phyloP scores from a whole-genome alignment of 345 rosid genomes.

The Euphorbia pulcherrima region DNA sequence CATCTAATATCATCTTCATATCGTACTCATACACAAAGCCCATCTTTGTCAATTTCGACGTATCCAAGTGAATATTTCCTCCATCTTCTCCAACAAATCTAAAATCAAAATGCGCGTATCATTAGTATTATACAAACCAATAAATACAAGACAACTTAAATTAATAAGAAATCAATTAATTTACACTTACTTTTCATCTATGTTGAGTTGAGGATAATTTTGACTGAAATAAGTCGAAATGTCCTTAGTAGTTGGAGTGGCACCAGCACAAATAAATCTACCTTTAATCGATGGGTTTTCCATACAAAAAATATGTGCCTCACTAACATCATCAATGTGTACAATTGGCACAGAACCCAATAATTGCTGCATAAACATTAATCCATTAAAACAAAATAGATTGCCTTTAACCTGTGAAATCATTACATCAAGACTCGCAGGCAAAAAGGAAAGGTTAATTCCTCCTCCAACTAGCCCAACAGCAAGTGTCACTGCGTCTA shows the following conservation, averaged over 20 bases:
- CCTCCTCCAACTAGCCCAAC: conserved; percentile 46
- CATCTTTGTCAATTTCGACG: conserved; percentile 22
- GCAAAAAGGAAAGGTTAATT: conserved; percentile 20
- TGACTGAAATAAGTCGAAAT: conserved; percentile 1
- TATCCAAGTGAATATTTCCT: too few species aligned
- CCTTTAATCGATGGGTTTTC: conserved; percentile 27
- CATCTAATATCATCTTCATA: conserved; percentile 25
- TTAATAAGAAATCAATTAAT: too few species aligned
- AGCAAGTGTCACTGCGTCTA: conserved; percentile 37
- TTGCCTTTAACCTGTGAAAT: conserved; percentile 22
- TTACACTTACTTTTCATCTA: conserved; percentile 19
- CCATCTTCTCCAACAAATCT: too few species aligned
- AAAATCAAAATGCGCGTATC: too few species aligned
- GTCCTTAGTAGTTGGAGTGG: conserved; percentile 23
- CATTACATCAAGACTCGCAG: conserved; percentile 11
- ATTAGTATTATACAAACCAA: too few species aligned
- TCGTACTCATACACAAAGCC: conserved; percentile 29
- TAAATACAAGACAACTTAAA: too few species aligned
- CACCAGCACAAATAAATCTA: conserved; percentile 31
- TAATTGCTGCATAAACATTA: conserved; percentile 33
- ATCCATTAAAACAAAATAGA: not conserved
- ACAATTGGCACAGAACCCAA: conserved; percentile 45
- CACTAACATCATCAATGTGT: conserved; percentile 44
- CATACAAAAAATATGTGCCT: conserved; percentile 35
- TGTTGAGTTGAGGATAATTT: conserved; percentile 17